Percentiles rank a stretch among this genome's conserved stretches.
Conservation (phyloP, 352 stramenopile species). For the Globisporangium canariense region DNA sequence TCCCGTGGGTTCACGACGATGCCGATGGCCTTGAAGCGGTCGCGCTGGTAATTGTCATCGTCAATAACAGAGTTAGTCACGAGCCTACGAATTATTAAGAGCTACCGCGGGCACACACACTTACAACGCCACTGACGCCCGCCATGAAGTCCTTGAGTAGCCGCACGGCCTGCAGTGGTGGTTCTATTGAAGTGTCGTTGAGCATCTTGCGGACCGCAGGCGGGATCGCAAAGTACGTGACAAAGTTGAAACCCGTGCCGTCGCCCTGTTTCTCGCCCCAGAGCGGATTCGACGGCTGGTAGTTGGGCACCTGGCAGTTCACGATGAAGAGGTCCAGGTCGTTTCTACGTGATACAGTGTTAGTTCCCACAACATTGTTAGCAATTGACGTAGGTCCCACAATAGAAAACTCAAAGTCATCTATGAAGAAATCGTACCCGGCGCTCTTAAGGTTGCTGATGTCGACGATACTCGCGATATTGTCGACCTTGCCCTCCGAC, state of each 20-base stretch:
- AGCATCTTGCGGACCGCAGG: slow-evolving; percentile 52
- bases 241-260: slow-evolving; percentile 75
- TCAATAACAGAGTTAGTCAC: not conserved
- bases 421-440: slow-evolving; percentile 17
- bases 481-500: slow-evolving; percentile 70
- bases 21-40: slow-evolving; percentile 81
- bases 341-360: slow-evolving; percentile 13
- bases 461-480: slow-evolving; percentile 69
- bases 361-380: not conserved
- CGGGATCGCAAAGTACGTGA: slow-evolving; percentile 77
- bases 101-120: not conserved
- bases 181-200: slow-evolving; percentile 23
- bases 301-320: slow-evolving; percentile 84
- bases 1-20: slow-evolving; percentile 77
- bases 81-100: not conserved
- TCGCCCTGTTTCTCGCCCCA: slow-evolving; percentile 79
- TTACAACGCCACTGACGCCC: slow-evolving; percentile 30
- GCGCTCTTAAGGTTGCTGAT: slow-evolving; percentile 36
- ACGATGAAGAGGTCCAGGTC: slow-evolving; percentile 71
- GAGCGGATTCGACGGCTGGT: slow-evolving; percentile 77
- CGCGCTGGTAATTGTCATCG: slow-evolving; percentile 30
- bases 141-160: slow-evolving; percentile 43
- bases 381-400: not conserved
- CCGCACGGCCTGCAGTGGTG: slow-evolving; percentile 48
- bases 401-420: not conserved